Percentiles rank a stretch among this genome's conserved stretches.
Conservation (phyloP, 352 stramenopile genomes). For the Globisporangium lucens region DNA sequence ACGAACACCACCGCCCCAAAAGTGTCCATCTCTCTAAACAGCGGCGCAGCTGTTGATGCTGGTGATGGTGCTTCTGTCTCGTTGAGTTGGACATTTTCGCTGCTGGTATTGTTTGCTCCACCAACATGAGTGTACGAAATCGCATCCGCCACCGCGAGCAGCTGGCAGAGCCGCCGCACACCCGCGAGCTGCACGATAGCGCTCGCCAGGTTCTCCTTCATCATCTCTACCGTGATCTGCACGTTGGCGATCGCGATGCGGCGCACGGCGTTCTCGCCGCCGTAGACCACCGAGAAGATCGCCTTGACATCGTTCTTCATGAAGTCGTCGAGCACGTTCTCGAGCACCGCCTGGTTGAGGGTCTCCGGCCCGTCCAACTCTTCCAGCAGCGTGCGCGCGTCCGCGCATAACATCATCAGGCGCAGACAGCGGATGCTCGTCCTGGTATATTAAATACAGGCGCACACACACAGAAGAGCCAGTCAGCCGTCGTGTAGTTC, state of each 20-base stretch:
- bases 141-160: constrained; percentile 36
- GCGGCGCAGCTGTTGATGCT: constrained; percentile 19
- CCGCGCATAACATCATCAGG: constrained; percentile 54
- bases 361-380: constrained; percentile 33
- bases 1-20: constrained; percentile 36
- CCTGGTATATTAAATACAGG: background rate
- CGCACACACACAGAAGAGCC: background rate
- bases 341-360: constrained; percentile 50
- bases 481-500: background rate
- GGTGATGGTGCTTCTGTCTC: background rate
- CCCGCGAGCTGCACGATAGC: constrained; percentile 60
- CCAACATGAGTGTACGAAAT: constrained; percentile 22
- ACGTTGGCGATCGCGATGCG: constrained; percentile 59
- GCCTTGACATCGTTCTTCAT: constrained; percentile 73
- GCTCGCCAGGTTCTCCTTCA: constrained; percentile 54
- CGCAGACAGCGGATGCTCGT: constrained; percentile 61
- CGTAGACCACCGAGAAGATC: constrained; percentile 67
- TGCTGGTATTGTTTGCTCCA: background rate
- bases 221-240: constrained; percentile 55
- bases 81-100: background rate
- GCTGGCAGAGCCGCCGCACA: constrained; percentile 43
- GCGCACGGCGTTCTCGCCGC: constrained; percentile 62
- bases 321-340: constrained; percentile 68
- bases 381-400: constrained; percentile 47
- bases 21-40: constrained; percentile 46